Evolutionary conservation across 2,329 filamentous ascomycete species (phyloP).

Genomic region (Alternaria tenuissima): DNA sequence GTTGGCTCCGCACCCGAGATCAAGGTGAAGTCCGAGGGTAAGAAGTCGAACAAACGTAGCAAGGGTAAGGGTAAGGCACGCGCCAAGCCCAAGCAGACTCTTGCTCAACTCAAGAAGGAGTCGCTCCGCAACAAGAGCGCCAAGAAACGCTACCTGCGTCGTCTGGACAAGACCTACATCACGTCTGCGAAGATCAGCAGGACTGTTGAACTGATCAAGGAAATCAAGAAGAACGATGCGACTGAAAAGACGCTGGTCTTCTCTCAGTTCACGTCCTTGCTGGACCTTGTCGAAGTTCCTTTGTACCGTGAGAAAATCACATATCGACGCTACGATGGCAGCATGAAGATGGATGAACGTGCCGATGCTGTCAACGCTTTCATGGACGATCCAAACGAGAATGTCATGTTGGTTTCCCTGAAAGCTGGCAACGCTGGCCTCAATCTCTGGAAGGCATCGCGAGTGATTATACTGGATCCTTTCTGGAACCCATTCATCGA

Average conservation of each 20-base stretch:
- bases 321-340: slow-evolving; percentile 78
- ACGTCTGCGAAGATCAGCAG: slow-evolving; percentile 79
- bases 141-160: slow-evolving; percentile 73
- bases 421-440: slow-evolving; percentile 86
- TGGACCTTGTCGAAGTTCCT: slow-evolving; percentile 79
- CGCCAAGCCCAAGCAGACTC: slow-evolving; percentile 54
- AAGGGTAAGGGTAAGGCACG: slow-evolving; percentile 58
- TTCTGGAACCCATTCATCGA: slow-evolving; percentile 97
- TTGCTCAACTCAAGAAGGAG: slow-evolving; percentile 73
- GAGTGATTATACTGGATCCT: slow-evolving; percentile 89
- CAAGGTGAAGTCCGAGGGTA: slow-evolving; percentile 37
- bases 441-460: slow-evolving; percentile 82
- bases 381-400: slow-evolving; percentile 66
- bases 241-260: slow-evolving; percentile 83
- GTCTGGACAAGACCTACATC: slow-evolving; percentile 72
- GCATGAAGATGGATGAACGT: slow-evolving; percentile 72
- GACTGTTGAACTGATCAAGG: slow-evolving; percentile 69
- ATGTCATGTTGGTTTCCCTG: slow-evolving; percentile 78
- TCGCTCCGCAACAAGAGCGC: slow-evolving; percentile 70
- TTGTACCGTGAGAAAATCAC: slow-evolving; percentile 65
- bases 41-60: slow-evolving; percentile 33
- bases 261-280: slow-evolving; percentile 79
- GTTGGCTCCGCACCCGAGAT: slow-evolving; percentile 16
- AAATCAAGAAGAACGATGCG: slow-evolving; percentile 58
- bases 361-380: slow-evolving; percentile 74